Evolutionary conservation across 2,329 filamentous ascomycete species (phyloP).

Genomic region (Fusarium metavorans): DNA sequence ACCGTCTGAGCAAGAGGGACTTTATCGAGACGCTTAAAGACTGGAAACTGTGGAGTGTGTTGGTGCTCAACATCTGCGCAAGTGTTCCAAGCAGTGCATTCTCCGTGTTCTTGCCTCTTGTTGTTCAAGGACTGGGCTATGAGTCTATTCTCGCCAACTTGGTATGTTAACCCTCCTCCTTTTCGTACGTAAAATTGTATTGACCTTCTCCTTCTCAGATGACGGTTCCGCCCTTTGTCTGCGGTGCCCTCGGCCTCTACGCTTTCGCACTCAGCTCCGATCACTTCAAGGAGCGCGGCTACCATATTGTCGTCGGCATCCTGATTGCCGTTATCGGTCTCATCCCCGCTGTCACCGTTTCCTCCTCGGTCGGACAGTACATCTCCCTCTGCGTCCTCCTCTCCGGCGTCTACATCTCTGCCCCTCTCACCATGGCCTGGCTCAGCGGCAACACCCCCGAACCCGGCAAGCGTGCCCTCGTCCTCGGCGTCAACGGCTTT

Average conservation of each 20-base stretch:
- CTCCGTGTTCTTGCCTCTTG: constrained; percentile 43
- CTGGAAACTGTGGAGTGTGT: constrained; percentile 44
- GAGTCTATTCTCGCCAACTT: constrained; percentile 45
- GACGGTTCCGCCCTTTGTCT: constrained; percentile 45
- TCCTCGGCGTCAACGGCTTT: constrained; percentile 45
- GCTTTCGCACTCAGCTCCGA: constrained; percentile 44
- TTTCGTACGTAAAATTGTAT: neutral
- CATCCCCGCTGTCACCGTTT: constrained; percentile 39
- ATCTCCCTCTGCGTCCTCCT: constrained; percentile 43
- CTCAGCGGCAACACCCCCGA: constrained; percentile 46
- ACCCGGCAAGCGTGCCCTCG: constrained; percentile 44
- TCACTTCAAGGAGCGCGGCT: constrained; percentile 40
- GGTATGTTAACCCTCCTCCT: constrained; percentile 16
- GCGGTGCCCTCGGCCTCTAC: constrained; percentile 44
- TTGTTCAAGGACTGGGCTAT: constrained; percentile 44
- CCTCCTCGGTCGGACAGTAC: constrained; percentile 38
- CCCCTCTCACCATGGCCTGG: constrained; percentile 45
- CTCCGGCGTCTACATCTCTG: constrained; percentile 43
- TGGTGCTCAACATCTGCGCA: constrained; percentile 43
- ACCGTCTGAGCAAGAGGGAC: constrained; percentile 39
- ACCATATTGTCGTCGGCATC: constrained; percentile 42
- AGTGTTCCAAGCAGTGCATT: constrained; percentile 45
- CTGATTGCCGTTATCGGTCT: constrained; percentile 41
- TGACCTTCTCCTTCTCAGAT: constrained; percentile 31
- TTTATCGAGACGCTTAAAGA: constrained; percentile 44